Base-by-base conservation (phyloP, 305 asterid species). In the Euphrasia arctica region DNA sequence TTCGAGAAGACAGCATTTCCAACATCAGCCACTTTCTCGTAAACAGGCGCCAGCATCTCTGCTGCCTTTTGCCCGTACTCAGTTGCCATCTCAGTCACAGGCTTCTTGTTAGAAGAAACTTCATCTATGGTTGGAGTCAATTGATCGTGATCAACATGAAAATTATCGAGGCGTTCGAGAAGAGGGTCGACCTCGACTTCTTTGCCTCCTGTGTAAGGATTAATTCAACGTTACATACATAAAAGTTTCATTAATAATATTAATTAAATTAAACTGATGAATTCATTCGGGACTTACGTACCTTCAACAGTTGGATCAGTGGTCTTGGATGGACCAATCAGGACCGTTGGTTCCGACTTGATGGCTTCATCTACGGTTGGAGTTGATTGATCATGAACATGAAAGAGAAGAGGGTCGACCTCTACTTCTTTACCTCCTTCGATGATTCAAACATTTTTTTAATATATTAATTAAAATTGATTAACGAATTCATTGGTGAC, bases 241-340 rank as follows among this genome's bases (percentile, higher is more conserved):
- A n/a, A n/a, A n/a, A n/a, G n/a, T n/a, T 42, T 42, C 4, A 42
- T 0, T 42, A 25, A 15, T n/a, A 5, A n/a, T 15, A 15, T 18
- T 15, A 13, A n/a, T 50, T 13, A 0, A 18, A n/a, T n/a, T n/a
- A n/a, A n/a, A n/a, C n/a, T n/a, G n/a, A n/a, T n/a, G n/a, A n/a
- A n/a, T 0, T 11, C 12, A 63, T 0, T n/a, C n/a, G n/a, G n/a
- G 22, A 10, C 3, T n/a, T n/a, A n/a, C n/a, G 36, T 75, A 85
- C 95, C 89, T 54, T 66, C 47, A 2, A 75, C 79, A 0, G 91
- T 78, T 5, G 96, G 93, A 82, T 89, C 91, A 29, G 58, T 3
- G 6, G 74, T 79, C 71, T 92, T 85, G 64, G 84, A 45, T 1
- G 60, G 77, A 29, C 75, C 79, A 12, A 71, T 68, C 57, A 14